phyloP scores from a whole-genome alignment of 352 stramenopile genomes.

The Globisporangium cederbergense region DNA sequence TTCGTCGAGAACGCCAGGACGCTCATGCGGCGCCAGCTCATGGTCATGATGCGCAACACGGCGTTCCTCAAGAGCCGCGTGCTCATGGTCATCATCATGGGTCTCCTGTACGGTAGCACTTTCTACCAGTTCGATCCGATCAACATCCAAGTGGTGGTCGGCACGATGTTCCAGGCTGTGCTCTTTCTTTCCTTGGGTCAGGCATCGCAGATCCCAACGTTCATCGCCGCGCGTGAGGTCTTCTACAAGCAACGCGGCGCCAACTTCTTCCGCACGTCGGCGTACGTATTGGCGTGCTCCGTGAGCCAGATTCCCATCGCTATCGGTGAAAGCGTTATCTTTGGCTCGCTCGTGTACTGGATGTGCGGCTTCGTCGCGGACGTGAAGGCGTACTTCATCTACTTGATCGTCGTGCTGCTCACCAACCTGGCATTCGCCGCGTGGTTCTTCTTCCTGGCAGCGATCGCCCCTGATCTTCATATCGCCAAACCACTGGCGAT shows the following conservation, averaged over 20 bases:
- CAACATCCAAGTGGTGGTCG: slow-evolving; percentile 30
- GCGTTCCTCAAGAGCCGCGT: slow-evolving; percentile 28
- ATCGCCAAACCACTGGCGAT: slow-evolving; percentile 36
- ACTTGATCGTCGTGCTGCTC: slow-evolving; percentile 29
- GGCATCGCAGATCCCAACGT: slow-evolving; percentile 51
- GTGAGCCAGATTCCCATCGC: slow-evolving; percentile 32
- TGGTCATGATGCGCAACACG: slow-evolving; percentile 37
- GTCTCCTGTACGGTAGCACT: slow-evolving; percentile 26
- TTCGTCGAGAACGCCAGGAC: slow-evolving; percentile 23
- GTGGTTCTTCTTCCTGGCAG: slow-evolving; percentile 41
- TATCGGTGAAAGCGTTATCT: slow-evolving; percentile 56
- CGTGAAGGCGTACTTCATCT: slow-evolving; percentile 31
- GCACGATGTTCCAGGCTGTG: slow-evolving; percentile 57
- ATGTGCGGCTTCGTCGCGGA: slow-evolving; percentile 51
- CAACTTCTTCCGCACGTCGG: slow-evolving; percentile 74
- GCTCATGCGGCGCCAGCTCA: slow-evolving; percentile 39
- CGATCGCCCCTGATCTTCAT: slow-evolving; percentile 22
- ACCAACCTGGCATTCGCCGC: slow-evolving; percentile 34
- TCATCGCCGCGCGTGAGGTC: slow-evolving; percentile 51
- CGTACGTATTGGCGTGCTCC: slow-evolving; percentile 49
- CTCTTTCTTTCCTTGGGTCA: slow-evolving; percentile 53
- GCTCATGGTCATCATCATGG: slow-evolving; percentile 38
- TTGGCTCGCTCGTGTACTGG: slow-evolving; percentile 80
- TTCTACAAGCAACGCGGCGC: slow-evolving; percentile 80
- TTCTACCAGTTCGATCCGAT: slow-evolving; percentile 41